Base-by-base conservation (phyloP, 2,329 filamentous ascomycete genomes). In the Aspergillus aculeatus region DNA sequence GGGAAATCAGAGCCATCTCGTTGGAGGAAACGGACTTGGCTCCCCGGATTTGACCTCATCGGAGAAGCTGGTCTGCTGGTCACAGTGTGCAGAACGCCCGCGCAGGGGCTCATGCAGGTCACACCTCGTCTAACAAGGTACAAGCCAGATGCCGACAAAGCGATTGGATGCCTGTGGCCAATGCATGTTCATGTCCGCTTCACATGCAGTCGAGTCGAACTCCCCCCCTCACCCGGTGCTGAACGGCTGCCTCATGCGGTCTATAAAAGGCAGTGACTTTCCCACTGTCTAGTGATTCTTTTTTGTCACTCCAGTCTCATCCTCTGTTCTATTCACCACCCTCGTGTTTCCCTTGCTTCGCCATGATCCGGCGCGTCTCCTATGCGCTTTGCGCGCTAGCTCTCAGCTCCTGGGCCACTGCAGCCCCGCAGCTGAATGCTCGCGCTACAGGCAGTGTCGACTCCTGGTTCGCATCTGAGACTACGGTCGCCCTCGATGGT, bases 401-500 rank as follows among this genome's bases (percentile, higher is more conserved):
- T 44, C 16, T 44, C 6, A 44, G 38, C 38, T 16, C 38, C 38
- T 44, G 38, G 38, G 38, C 38, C 5, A n/a, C 14, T 16, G 38
- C 38, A 2, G 38, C 38, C 38, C 38, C 38, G 38, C 38, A 44
- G 38, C 38, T 44, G 16, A 19, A 44, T 44, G 38, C 38, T 16
- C 38, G 38, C 6, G 38, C 38, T 44, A 44, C 38, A 19, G 38
- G 38, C 38, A 44, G 38, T 16, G 38, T 64, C 24, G 60, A 62
- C 32, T 51, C 44, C 32, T 65, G 50, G 44, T 32, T 62, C 7
- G 41, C 16, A 23, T 58, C 23, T 47, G 62, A 64, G 44, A 47
- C 55, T 11, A 47, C 19, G 5, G 52, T 60, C 44, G 52, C 62
- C n/a, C 58, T 52, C 7, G 44, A 52, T 5, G 52, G 52, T 12